Base-by-base conservation (phyloP, 345 rosid genomes). In the Arabidopsis arenosa region DNA sequence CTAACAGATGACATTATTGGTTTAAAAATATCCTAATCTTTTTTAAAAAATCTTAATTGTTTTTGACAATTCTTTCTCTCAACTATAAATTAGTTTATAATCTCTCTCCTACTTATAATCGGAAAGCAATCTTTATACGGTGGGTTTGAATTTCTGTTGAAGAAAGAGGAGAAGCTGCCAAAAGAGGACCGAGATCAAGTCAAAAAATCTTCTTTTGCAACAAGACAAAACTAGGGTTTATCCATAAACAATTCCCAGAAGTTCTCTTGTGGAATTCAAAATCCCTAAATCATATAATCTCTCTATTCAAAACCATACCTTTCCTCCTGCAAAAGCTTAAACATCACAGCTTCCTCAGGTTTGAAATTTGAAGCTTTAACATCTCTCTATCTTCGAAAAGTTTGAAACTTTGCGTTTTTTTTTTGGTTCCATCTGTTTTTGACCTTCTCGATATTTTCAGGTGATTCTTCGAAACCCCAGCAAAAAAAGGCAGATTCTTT, bases 111-210 rank as follows among this genome's bases (percentile, higher is more conserved):
- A 75, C 32, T 59, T 53, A 62, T 43, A 53, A n/a, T 26, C 70
- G 75, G 69, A 53, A 68, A 56, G 66, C 75, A 70, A 76, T 70
- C 72, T 70, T 63, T 63, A 56, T 47, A 60, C 76, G 45, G 72
- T 63, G 67, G 76, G 76, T 71, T 77, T 77, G 76, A 71, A 77
- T 47, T 70, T 77, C 47, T 56, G 72, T 55, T 63, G 76, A 77
- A 69, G 69, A 36, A 30, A 12, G 48, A 32, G 8, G 40, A 63
- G 72, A 70, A 70, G 71, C 75, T 76, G 75, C 37, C 71, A 70
- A 70, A 76, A 63, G 64, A 62, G 35, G 17, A 44, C 65, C 35
- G 32, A 76, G 65, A 55, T 77, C 66, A 70, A 63, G 72, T 70
- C 55, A 77, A 70, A 70, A 51, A 56, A 62, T 26, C 59, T 54